Percentiles rank a stretch among this genome's conserved stretches.
Conservation (phyloP, 1,139 yeast genomes). For the Blastobotrys petasosporus region DNA sequence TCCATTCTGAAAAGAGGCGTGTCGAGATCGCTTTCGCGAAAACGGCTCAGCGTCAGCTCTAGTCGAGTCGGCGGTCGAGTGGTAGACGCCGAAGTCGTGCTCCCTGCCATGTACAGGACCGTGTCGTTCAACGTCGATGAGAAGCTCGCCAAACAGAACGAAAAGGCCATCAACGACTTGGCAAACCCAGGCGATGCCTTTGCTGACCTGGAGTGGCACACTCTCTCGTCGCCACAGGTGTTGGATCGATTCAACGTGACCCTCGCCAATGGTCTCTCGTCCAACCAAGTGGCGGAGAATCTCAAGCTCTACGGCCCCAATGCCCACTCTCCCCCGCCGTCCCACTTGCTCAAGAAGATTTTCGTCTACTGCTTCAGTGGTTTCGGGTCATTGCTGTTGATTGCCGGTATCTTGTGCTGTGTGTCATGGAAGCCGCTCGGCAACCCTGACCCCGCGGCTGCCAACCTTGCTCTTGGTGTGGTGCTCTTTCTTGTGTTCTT, state of each 20-base stretch:
- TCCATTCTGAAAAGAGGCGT: too few relatives aligned
- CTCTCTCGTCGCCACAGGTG: too few relatives aligned
- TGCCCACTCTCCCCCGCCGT: too few relatives aligned
- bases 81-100: conserved; percentile 9
- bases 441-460: conserved; percentile 46
- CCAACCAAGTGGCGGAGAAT: too few relatives aligned
- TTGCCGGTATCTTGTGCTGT: conserved; percentile 44
- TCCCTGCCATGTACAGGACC: conserved; percentile 11
- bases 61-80: not conserved
- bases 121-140: conserved; percentile 11
- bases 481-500: conserved; percentile 42
- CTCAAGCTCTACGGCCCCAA: too few relatives aligned
- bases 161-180: not conserved
- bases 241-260: too few relatives aligned
- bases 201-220: too few relatives aligned
- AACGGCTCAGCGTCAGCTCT: too few relatives aligned
- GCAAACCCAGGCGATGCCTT: too few relatives aligned
- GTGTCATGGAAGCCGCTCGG: conserved; percentile 45
- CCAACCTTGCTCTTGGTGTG: conserved; percentile 45
- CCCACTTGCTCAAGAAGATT: not conserved
- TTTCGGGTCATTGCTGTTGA: conserved; percentile 42
- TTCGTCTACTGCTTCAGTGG: conserved; percentile 44
- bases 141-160: not conserved
- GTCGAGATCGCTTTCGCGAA: too few relatives aligned
- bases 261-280: too few relatives aligned